Evolutionary conservation across 345 rosid genomes (phyloP).

Genomic region (Moricandia moricandioides): DNA sequence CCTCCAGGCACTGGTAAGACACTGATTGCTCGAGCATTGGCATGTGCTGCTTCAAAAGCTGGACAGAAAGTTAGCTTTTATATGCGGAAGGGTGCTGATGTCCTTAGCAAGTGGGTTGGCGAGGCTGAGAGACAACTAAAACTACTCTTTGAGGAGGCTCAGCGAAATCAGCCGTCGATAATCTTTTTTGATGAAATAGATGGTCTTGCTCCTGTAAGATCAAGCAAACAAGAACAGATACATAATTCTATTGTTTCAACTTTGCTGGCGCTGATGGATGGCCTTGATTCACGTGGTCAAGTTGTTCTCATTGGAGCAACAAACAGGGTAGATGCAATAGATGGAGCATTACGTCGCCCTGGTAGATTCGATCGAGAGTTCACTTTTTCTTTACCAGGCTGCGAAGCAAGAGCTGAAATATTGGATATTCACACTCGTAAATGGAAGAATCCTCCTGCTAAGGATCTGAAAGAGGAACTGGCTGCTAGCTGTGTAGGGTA

Average conservation of each 20-base stretch:
- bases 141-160: slow-evolving; percentile 98
- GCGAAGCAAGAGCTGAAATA: slow-evolving; percentile 95
- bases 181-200: slow-evolving; percentile 99
- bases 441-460: slow-evolving; percentile 93
- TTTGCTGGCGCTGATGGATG: slow-evolving; percentile 99
- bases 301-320: slow-evolving; percentile 99
- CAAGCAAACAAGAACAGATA: slow-evolving; percentile 99
- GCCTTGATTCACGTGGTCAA: slow-evolving; percentile 99
- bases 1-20: slow-evolving; percentile 99
- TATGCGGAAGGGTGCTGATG: slow-evolving; percentile 99
- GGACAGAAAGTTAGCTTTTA: slow-evolving; percentile 99
- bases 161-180: slow-evolving; percentile 95
- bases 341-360: slow-evolving; percentile 99
- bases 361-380: slow-evolving; percentile 99
- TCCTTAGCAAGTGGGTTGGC: slow-evolving; percentile 99
- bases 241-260: slow-evolving; percentile 99
- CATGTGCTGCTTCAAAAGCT: slow-evolving; percentile 99
- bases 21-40: slow-evolving; percentile 96
- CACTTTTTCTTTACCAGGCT: slow-evolving; percentile 96
- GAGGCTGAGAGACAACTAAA: slow-evolving; percentile 99
- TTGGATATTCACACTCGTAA: slow-evolving; percentile 95
- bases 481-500: slow-evolving; percentile 99
- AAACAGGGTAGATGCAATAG: slow-evolving; percentile 98
- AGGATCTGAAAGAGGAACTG: slow-evolving; percentile 77
- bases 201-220: slow-evolving; percentile 99